These are phyloP conservation scores for Russula foetens DNA, from an alignment of 768 basidiomycete species.

Conservation along the genomic window DNA sequence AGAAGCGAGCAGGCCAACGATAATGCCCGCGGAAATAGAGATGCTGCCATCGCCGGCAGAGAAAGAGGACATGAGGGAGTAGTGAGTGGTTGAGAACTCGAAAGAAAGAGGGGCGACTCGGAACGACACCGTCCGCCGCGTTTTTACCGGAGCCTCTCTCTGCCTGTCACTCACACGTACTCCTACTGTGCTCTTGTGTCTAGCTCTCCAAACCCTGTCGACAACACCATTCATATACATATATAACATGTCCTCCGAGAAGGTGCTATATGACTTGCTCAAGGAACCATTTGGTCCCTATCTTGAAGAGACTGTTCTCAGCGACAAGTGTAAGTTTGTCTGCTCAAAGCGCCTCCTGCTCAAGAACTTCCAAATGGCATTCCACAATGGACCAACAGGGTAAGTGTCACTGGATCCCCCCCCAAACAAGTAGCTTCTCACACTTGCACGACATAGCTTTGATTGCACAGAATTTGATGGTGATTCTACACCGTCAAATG, in stretches of 20 bases:
- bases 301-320: conserved; percentile 26
- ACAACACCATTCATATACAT: too few relatives aligned
- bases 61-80: conserved; percentile 20
- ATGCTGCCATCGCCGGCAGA: conserved; percentile 24
- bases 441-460: conserved; percentile 1
- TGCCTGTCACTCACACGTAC: not conserved
- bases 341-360: conserved; percentile 1
- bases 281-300: conserved; percentile 29
- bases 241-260: not conserved
- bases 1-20: conserved; percentile 69
- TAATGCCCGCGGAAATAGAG: conserved; percentile 36
- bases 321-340: conserved; percentile 14
- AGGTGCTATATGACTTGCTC: conserved; percentile 7
- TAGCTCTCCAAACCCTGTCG: too few relatives aligned
- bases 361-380: conserved; percentile 5
- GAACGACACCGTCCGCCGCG: not conserved
- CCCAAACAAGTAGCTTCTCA: not conserved
- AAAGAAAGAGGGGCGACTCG: not conserved
- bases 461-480: conserved; percentile 10
- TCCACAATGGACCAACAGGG: conserved; percentile 7
- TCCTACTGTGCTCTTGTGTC: too few relatives aligned
- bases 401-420: not conserved
- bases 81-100: not conserved
- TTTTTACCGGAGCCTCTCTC: not conserved
- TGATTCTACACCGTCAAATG: not conserved